Evolutionary conservation across 208 protist species (phyloP).

Genomic region (Leishmania turanica): DNA sequence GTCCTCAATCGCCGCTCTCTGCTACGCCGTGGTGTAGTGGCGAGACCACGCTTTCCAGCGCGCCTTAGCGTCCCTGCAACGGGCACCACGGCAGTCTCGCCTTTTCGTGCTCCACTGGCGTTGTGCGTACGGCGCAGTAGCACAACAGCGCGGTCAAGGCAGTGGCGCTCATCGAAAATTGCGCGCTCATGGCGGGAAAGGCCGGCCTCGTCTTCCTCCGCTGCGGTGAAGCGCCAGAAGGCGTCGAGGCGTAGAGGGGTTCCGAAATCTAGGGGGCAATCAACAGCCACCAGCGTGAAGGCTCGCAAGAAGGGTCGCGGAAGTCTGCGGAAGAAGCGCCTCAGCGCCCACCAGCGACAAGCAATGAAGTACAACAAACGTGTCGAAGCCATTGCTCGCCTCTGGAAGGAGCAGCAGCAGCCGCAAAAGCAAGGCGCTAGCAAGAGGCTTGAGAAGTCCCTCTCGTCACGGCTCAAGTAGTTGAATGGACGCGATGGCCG

Average conservation of each 20-base stretch:
- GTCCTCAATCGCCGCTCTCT: background rate
- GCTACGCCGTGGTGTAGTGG: background rate
- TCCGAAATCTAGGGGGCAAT: background rate
- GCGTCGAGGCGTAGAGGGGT: background rate
- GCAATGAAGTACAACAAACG: constrained; percentile 89
- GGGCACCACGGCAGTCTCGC: background rate
- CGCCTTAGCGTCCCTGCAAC: too few relatives aligned
- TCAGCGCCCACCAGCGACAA: constrained; percentile 52
- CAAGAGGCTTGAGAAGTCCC: background rate
- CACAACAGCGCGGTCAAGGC: background rate
- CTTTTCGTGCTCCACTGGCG: background rate
- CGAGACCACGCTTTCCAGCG: background rate
- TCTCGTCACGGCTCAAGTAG: constrained; percentile 9
- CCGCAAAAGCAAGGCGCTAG: constrained; percentile 13
- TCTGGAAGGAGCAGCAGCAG: constrained; percentile 70
- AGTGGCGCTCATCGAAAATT: background rate
- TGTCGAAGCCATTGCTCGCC: constrained; percentile 76
- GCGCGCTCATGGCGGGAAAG: constrained; percentile 4
- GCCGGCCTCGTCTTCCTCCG: background rate
- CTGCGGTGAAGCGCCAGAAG: background rate
- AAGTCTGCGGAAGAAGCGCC: background rate
- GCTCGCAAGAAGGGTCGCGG: background rate
- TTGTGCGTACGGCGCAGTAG: background rate
- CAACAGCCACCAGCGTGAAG: background rate
- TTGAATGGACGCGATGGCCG: background rate